Percentiles rank a stretch among this genome's conserved stretches.
Evolutionary conservation across 352 stramenopile species (phyloP).

Genomic region (Globisporangium recalcitrans): DNA sequence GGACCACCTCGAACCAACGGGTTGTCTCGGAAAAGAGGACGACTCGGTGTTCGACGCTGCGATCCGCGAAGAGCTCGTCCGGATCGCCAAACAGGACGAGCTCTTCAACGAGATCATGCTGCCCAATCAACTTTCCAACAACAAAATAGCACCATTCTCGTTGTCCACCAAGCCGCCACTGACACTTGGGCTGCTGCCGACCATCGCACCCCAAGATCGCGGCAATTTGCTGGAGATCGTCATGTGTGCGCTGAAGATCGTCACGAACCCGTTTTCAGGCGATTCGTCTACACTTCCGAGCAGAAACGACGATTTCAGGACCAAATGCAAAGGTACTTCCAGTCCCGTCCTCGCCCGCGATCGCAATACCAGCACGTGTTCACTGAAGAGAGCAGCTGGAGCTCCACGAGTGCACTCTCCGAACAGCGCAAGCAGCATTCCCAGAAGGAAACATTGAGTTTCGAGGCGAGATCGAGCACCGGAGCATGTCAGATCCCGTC

Average conservation of each 20-base stretch:
- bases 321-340: slow-evolving; percentile 34
- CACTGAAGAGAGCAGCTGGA: slow-evolving; percentile 10
- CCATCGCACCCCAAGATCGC: slow-evolving; percentile 12
- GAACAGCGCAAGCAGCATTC: slow-evolving; percentile 15
- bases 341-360: slow-evolving; percentile 24
- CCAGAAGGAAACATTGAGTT: slow-evolving; percentile 54
- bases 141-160: background rate
- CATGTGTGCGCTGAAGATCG: slow-evolving; percentile 19
- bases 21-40: background rate
- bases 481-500: slow-evolving; percentile 11
- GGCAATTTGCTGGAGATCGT: slow-evolving; percentile 23
- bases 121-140: background rate
- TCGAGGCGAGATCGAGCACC: slow-evolving; percentile 27
- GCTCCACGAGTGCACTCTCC: background rate
- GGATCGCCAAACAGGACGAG: background rate
- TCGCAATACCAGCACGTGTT: slow-evolving; percentile 51
- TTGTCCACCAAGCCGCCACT: background rate
- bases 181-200: background rate
- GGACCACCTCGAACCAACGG: too few species aligned
- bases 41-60: slow-evolving; percentile 7
- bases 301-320: slow-evolving; percentile 11
- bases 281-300: slow-evolving; percentile 16
- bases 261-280: slow-evolving; percentile 28
- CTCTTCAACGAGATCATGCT: background rate
- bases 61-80: slow-evolving; percentile 2